phyloP scores from a whole-genome alignment of 345 rosid genomes.

The Cardamine chenopodiifolia region DNA sequence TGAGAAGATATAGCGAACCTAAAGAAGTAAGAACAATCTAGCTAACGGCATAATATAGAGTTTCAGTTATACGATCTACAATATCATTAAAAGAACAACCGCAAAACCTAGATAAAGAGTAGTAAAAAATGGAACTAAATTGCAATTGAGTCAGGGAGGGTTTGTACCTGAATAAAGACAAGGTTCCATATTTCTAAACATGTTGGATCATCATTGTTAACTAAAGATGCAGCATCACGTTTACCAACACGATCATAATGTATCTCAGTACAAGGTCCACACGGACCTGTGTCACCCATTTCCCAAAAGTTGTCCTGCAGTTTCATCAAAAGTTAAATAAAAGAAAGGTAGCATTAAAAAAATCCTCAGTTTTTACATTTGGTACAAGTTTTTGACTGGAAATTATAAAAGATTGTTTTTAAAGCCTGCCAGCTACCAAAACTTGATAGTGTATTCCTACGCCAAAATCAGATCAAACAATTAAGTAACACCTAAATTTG shows the following conservation, averaged over 20 bases:
- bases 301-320: constrained; percentile 96
- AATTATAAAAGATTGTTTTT: constrained; percentile 8
- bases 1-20: constrained; percentile 2
- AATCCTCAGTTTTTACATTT: constrained; percentile 5
- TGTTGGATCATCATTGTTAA: constrained; percentile 95
- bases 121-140: constrained; percentile 19
- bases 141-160: constrained; percentile 16
- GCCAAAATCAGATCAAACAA: not conserved
- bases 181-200: constrained; percentile 99
- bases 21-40: constrained; percentile 9
- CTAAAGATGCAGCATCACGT: constrained; percentile 81
- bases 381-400: not conserved
- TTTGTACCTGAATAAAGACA: constrained; percentile 88
- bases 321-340: constrained; percentile 17
- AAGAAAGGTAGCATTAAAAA: not conserved
- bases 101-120: not conserved
- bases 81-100: not conserved
- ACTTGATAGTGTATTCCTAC: not conserved
- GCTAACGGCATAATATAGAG: not conserved
- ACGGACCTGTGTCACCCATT: constrained; percentile 99
- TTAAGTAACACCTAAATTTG: not conserved
- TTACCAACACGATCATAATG: constrained; percentile 90
- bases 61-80: not conserved
- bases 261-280: constrained; percentile 98
- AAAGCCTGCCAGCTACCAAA: not conserved